Evolutionary conservation across 805 yeast species (phyloP).

Genomic region (Cyberlindnera xylosilytica): DNA sequence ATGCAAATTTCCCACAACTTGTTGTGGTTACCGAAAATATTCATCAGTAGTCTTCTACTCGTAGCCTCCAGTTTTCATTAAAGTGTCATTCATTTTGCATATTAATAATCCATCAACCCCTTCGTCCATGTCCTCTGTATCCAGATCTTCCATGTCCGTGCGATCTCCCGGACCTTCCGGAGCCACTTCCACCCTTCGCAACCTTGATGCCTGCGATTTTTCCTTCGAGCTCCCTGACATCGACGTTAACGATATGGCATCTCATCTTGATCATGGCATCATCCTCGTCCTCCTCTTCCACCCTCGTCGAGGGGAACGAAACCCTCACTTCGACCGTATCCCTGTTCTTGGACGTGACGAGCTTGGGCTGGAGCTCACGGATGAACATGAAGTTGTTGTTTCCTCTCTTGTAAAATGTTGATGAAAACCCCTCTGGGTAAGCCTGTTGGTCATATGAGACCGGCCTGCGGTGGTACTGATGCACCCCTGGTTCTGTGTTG

Average conservation of each 20-base stretch:
- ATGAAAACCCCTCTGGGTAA: constrained; percentile 48
- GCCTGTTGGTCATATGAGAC: constrained; percentile 19
- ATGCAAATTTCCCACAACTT: too few relatives aligned
- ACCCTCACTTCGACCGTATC: constrained; percentile 39
- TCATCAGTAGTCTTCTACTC: too few relatives aligned
- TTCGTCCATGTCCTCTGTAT: constrained; percentile 1
- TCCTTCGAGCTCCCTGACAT: constrained; percentile 40
- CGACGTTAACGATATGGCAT: constrained; percentile 40
- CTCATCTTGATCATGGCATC: constrained; percentile 31
- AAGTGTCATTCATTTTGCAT: too few relatives aligned
- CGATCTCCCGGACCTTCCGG: constrained; percentile 1
- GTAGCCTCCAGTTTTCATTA: too few relatives aligned
- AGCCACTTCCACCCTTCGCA: constrained; percentile 7
- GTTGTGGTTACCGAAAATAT: too few relatives aligned
- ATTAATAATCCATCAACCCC: not conserved
- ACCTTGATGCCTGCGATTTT: constrained; percentile 29
- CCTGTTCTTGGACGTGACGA: constrained; percentile 37
- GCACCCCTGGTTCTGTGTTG: not conserved
- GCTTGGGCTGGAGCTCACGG: constrained; percentile 45
- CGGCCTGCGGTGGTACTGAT: constrained; percentile 6
- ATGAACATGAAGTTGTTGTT: constrained; percentile 50
- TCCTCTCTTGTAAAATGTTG: constrained; percentile 47
- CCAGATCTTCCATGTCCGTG: constrained; percentile 5
- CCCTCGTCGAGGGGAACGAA: constrained; percentile 33
- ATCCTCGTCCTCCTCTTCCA: constrained; percentile 19